Evolutionary conservation across 345 rosid genomes (phyloP).

Genomic region (Hibiscus mutabilis): DNA sequence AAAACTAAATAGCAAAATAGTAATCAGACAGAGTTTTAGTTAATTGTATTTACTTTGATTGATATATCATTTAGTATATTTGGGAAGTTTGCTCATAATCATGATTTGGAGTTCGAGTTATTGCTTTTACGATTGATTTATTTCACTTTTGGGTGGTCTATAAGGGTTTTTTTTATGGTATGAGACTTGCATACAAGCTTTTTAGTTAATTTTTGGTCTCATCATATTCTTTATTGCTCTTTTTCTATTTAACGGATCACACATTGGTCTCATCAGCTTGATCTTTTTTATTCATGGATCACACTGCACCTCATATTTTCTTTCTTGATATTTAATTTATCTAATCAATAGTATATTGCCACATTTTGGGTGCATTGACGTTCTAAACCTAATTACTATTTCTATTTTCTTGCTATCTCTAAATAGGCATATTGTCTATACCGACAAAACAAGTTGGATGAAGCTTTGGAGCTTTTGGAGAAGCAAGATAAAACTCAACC

Average conservation of each 20-base stretch:
- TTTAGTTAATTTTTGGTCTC: background rate
- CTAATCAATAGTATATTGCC: background rate
- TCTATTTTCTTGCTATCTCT: background rate
- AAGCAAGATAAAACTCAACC: slow-evolving; percentile 46
- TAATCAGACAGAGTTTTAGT: background rate
- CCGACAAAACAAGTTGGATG: slow-evolving; percentile 79
- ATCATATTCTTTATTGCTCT: background rate
- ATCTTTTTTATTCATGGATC: background rate
- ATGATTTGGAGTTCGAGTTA: background rate
- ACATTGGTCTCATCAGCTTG: background rate
- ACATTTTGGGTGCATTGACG: background rate
- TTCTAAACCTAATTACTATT: background rate
- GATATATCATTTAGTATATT: background rate
- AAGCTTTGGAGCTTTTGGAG: slow-evolving; percentile 53
- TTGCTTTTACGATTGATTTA: background rate
- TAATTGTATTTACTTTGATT: slow-evolving; percentile 3
- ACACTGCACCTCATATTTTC: background rate
- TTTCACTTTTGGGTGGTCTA: background rate
- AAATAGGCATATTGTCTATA: slow-evolving; percentile 86
- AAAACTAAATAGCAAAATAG: background rate
- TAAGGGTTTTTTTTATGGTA: background rate
- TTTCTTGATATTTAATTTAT: slow-evolving; percentile 5
- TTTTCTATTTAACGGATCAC: background rate
- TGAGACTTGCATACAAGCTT: background rate
- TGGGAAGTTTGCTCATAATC: background rate